These are phyloP conservation scores for Ophiocordyceps camponoti-floridani DNA, from an alignment of 2,329 filamentous ascomycete genomes.

Conservation along the genomic window DNA sequence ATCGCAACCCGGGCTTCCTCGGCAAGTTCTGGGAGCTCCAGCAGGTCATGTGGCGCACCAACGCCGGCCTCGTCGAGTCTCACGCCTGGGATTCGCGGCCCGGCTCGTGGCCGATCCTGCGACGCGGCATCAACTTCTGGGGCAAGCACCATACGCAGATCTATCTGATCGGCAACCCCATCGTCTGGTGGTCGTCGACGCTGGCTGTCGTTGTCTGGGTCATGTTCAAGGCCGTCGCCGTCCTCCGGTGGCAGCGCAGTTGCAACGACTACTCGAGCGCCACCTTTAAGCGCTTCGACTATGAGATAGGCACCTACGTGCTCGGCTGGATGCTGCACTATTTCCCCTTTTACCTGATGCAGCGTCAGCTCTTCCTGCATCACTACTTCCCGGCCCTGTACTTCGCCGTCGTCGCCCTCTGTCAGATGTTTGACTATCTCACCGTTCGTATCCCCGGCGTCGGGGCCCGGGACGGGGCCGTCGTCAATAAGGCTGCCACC, in stretches of 20 bases:
- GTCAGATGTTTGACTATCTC: constrained; percentile 75
- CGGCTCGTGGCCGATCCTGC: constrained; percentile 77
- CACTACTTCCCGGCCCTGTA: constrained; percentile 97
- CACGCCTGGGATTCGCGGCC: constrained; percentile 97
- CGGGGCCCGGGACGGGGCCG: constrained; percentile 45
- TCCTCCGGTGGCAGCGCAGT: constrained; percentile 87
- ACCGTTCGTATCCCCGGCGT: constrained; percentile 54
- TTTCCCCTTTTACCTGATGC: constrained; percentile 97
- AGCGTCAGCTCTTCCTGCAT: constrained; percentile 92
- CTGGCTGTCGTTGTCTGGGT: constrained; percentile 60
- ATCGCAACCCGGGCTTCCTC: constrained; percentile 84
- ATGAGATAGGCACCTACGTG: constrained; percentile 79
- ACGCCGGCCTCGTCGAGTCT: constrained; percentile 87
- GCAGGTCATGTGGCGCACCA: constrained; percentile 97
- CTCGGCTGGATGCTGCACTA: constrained; percentile 96
- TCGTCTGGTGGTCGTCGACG: constrained; percentile 88
- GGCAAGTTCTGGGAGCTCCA: constrained; percentile 97
- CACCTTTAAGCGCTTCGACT: constrained; percentile 92
- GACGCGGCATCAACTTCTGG: constrained; percentile 98
- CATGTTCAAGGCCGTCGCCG: constrained; percentile 69
- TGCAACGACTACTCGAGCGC: constrained; percentile 69
- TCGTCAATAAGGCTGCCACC: constrained; percentile 58
- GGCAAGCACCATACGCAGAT: constrained; percentile 85
- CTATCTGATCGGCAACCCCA: constrained; percentile 85
- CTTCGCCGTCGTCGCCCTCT: constrained; percentile 80